These are phyloP conservation scores for Prinsepia uniflora DNA, from an alignment of 306 rosid genomes.

Conservation along the genomic window DNA sequence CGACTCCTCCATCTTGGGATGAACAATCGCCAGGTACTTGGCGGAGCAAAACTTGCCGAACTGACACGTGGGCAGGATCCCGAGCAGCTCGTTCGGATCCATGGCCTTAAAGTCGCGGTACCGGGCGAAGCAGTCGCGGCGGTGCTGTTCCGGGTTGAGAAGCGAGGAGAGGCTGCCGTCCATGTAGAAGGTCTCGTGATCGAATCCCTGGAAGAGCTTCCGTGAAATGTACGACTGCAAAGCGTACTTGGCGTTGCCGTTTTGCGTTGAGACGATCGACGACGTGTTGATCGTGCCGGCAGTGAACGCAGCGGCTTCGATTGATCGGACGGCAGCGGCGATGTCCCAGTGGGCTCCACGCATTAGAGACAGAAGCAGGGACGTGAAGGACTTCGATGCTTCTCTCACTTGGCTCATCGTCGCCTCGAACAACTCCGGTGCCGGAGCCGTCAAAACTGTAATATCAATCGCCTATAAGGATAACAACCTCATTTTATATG, in stretches of 20 bases:
- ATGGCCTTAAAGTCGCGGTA: constrained; percentile 84
- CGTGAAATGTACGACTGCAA: constrained; percentile 75
- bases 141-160: constrained; percentile 82
- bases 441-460: constrained; percentile 57
- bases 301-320: constrained; percentile 71
- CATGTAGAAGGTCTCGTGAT: constrained; percentile 92
- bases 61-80: constrained; percentile 76
- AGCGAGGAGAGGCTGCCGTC: constrained; percentile 93
- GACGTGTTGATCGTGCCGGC: constrained; percentile 26
- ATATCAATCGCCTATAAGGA: not conserved
- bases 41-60: constrained; percentile 88
- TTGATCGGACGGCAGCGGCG: constrained; percentile 86
- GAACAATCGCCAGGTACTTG: constrained; percentile 84
- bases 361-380: constrained; percentile 77
- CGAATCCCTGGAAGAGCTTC: constrained; percentile 84
- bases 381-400: constrained; percentile 72
- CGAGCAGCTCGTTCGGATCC: constrained; percentile 90
- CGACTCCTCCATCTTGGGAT: constrained; percentile 97
- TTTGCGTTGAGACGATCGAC: constrained; percentile 46
- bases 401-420: constrained; percentile 76
- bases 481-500: not conserved
- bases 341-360: constrained; percentile 96
- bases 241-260: constrained; percentile 87
- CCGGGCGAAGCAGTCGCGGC: constrained; percentile 77
- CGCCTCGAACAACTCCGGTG: constrained; percentile 64